Percentiles rank a stretch among this genome's conserved stretches.
Evolutionary conservation across 2,329 filamentous ascomycete genomes (phyloP).

Genomic region (Colletotrichum echinochloae): DNA sequence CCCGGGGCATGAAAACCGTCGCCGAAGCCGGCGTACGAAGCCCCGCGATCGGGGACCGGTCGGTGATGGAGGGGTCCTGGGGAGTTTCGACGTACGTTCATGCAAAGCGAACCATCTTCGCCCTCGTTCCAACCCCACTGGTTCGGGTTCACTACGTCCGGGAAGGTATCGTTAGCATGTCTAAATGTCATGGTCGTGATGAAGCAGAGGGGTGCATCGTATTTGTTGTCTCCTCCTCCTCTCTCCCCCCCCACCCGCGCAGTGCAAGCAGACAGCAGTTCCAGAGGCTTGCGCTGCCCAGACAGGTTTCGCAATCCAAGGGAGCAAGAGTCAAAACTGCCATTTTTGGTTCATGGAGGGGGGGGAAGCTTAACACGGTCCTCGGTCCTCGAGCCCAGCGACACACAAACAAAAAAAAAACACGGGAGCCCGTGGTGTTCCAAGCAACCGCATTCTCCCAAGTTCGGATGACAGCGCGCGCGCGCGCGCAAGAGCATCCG

Average conservation of each 20-base stretch:
- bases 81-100: constrained; percentile 61
- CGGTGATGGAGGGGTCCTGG: constrained; percentile 15
- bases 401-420: constrained; percentile 22
- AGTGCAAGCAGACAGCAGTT: background rate
- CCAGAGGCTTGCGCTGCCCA: background rate
- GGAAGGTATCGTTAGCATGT: constrained; percentile 30
- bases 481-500: background rate
- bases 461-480: constrained; percentile 26
- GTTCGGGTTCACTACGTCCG: constrained; percentile 63
- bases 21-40: background rate
- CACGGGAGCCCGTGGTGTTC: constrained; percentile 26
- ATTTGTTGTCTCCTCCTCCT: background rate
- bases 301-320: constrained; percentile 35
- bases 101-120: constrained; percentile 57
- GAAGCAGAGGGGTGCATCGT: background rate
- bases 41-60: constrained; percentile 15
- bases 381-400: background rate
- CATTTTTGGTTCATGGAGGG: background rate
- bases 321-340: constrained; percentile 30
- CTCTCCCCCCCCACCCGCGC: background rate
- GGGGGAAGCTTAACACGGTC: constrained; percentile 10
- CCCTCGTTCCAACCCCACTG: constrained; percentile 62
- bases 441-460: background rate
- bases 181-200: background rate
- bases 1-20: background rate